phyloP scores from a whole-genome alignment of 495 filamentous ascomycete genomes.

The Penicillium psychrofluorescens region DNA sequence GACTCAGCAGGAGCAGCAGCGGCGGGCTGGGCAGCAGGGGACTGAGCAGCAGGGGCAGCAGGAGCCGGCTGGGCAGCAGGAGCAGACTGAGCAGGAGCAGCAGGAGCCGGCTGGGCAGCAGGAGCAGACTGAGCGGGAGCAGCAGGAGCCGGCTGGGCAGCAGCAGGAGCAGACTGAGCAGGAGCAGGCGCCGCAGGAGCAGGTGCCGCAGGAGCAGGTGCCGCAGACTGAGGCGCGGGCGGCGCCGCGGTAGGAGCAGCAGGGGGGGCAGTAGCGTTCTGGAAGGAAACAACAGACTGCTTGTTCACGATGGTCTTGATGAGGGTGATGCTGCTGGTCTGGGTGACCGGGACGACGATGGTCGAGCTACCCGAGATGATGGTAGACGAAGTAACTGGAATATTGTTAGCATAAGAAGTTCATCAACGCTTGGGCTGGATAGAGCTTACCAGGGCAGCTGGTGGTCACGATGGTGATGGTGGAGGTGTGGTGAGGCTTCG shows the following conservation, averaged over 20 bases:
- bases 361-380: conserved; percentile 26
- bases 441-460: conserved; percentile 27
- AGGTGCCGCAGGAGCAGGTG: conserved; percentile 5
- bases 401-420: conserved; percentile 7
- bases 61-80: conserved; percentile 5
- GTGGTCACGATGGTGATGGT: conserved; percentile 31
- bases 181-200: neutral
- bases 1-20: conserved; percentile 2
- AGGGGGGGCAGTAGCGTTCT: conserved; percentile 16
- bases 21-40: conserved; percentile 5
- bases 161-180: conserved; percentile 3
- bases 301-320: conserved; percentile 23
- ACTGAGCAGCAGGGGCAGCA: conserved; percentile 4
- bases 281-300: conserved; percentile 21
- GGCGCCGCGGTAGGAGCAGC: conserved; percentile 4
- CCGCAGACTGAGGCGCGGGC: neutral
- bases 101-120: conserved; percentile 1
- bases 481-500: conserved; percentile 21
- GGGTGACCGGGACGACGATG: conserved; percentile 24
- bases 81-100: conserved; percentile 1
- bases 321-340: conserved; percentile 30
- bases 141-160: neutral
- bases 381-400: conserved; percentile 23
- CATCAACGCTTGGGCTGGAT: neutral
- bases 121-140: neutral